Base-by-base conservation (phyloP, 2,329 filamentous ascomycete genomes). In the Ciborinia camelliae region DNA sequence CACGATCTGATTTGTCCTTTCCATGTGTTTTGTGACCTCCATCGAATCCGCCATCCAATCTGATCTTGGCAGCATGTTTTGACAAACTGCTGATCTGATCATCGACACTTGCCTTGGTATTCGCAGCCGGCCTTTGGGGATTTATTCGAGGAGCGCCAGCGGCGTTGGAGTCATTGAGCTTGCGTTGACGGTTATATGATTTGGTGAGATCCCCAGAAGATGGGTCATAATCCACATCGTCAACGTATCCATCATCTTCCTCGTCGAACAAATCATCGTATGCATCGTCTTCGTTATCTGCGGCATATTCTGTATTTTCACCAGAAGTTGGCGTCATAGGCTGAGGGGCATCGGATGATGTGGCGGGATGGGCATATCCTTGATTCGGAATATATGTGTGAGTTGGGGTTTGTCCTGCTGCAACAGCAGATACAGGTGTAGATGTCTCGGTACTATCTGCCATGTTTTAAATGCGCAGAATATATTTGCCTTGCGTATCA, bases 1-100 rank as follows among this genome's bases (percentile, higher is more conserved):
- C 94, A 66, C 95, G 87, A 76, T 99, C 94, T 63, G 90, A 89
- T 81, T 95, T 96, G 78, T 97, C 93, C 77, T 91, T 92, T 66
- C 87, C 86, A 62, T 83, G 82, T 43, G 79, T 79, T 65, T 83
- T 81, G 41, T 81, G 79, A 75, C 84, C 85, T 69, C 85, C 83
- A 66, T 81, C 70, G 45, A 65, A 65, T 72, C 76, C 48, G 68
- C 83, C 85, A 74, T 93, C 90, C 37, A 97, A 84, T 59, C 89
- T 86, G 70, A 98, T 90, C 79, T 96, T 96, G 66, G 84, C 84
- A 0, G 93, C 92, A 80, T 97, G 91, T 70, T 89, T 89, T 39
- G 91, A 87, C 45, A 98, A 82, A n/a, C 88, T 88, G 5, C 89
- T 87, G 62, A 97, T 89, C 72, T 97, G 92, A 74, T 97, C 93